These are phyloP conservation scores for Diaporthe vaccinii DNA, from an alignment of 2,329 filamentous ascomycete species.

Conservation along the genomic window DNA sequence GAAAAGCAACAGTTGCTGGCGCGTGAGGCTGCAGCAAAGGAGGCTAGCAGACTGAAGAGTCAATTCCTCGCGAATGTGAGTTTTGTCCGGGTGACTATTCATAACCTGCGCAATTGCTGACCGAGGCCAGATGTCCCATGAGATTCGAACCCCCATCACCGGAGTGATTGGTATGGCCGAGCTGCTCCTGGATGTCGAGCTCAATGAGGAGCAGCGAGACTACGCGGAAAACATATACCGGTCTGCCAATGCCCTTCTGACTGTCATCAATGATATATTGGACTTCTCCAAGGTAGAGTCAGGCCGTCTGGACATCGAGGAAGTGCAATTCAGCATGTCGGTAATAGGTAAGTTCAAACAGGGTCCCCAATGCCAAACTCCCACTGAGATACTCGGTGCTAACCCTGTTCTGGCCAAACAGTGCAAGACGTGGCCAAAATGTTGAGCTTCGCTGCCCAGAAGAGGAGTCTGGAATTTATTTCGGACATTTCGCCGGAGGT, in stretches of 20 bases:
- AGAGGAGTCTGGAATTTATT: conserved; percentile 81
- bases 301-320: conserved; percentile 68
- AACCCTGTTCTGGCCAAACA: conserved; percentile 52
- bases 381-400: not conserved
- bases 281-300: conserved; percentile 75
- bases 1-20: conserved; percentile 80
- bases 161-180: conserved; percentile 70
- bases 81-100: not conserved
- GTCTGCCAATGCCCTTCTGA: conserved; percentile 69
- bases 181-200: conserved; percentile 66
- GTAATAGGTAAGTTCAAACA: conserved; percentile 34
- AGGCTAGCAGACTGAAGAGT: conserved; percentile 84
- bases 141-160: conserved; percentile 75
- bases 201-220: conserved; percentile 68
- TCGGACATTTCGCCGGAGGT: conserved; percentile 74
- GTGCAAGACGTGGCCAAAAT: conserved; percentile 87
- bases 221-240: conserved; percentile 70
- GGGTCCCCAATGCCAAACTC: too few relatives aligned
- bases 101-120: not conserved
- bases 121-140: conserved; percentile 74
- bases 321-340: conserved; percentile 42
- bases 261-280: conserved; percentile 76
- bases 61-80: conserved; percentile 79
- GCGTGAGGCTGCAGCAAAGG: conserved; percentile 83
- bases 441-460: conserved; percentile 86